phyloP scores from a whole-genome alignment of 768 basidiomycete species.

The Cystofilobasidium macerans region DNA sequence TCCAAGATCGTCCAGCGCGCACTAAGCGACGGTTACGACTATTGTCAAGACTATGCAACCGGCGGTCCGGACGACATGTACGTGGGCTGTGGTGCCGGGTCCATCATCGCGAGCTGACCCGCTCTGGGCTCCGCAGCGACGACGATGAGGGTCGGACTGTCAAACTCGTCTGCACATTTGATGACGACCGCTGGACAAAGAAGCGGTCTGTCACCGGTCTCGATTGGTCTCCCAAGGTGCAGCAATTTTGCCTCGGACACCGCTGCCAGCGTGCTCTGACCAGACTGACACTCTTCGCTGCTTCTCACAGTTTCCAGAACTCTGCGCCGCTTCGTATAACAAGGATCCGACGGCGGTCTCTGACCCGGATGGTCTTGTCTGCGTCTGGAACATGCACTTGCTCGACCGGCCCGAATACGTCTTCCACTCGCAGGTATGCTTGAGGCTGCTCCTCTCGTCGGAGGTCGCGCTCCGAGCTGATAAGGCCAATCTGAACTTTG shows the following conservation, averaged over 20 bases:
- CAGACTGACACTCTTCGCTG: not conserved
- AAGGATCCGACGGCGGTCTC: conserved; percentile 87
- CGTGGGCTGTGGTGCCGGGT: conserved; percentile 34
- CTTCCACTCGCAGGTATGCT: conserved; percentile 93
- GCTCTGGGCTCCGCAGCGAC: conserved; percentile 46
- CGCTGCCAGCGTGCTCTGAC: not conserved
- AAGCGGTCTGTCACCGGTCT: conserved; percentile 91
- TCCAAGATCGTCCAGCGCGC: conserved; percentile 92
- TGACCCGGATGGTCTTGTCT: conserved; percentile 93
- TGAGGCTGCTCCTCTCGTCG: too few species aligned
- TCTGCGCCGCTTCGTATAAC: conserved; percentile 92
- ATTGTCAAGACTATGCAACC: conserved; percentile 91
- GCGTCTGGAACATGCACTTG: conserved; percentile 93
- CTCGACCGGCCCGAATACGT: conserved; percentile 93
- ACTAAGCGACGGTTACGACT: conserved; percentile 89
- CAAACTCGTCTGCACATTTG: conserved; percentile 88
- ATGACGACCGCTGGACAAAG: conserved; percentile 78
- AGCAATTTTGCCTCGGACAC: conserved; percentile 11
- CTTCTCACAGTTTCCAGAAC: conserved; percentile 95
- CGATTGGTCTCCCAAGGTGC: conserved; percentile 94
- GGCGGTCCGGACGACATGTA: conserved; percentile 73
- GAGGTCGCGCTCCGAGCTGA: conserved; percentile 21
- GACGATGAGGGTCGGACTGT: conserved; percentile 82
- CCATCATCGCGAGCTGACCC: not conserved
- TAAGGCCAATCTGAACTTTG: not conserved